These are phyloP conservation scores for Tylopilus subfusipes DNA, from an alignment of 768 basidiomycete genomes.

Conservation along the genomic window DNA sequence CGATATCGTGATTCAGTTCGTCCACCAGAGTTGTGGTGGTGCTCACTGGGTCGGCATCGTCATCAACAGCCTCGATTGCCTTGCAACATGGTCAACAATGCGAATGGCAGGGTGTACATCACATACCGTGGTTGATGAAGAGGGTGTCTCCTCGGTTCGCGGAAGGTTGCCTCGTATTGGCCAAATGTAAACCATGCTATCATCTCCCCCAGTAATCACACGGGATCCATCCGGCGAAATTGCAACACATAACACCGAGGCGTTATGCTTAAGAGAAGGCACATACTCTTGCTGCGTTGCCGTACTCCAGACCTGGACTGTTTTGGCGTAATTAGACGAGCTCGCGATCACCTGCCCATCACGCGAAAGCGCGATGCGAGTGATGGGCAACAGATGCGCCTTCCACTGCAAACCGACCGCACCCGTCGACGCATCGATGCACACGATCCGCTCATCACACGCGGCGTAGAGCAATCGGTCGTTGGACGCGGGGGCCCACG, in stretches of 20 bases:
- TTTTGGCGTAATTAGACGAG: constrained; percentile 9
- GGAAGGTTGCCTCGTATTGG: background rate
- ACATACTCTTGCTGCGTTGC: background rate
- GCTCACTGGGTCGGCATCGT: background rate
- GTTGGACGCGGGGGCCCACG: background rate
- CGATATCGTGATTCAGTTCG: background rate
- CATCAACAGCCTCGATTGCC: background rate
- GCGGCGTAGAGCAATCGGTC: background rate
- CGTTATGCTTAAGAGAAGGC: background rate
- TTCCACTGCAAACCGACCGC: background rate
- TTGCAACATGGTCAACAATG: background rate
- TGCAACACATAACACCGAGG: background rate
- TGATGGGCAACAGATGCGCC: constrained; percentile 7
- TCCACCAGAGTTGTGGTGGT: background rate
- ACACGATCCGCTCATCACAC: background rate
- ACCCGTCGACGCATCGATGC: constrained; percentile 2
- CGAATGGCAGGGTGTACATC: background rate
- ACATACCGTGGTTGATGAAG: background rate
- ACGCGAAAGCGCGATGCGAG: constrained; percentile 7
- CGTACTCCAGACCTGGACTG: constrained; percentile 14
- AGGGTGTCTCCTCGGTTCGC: background rate
- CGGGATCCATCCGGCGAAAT: constrained; percentile 1
- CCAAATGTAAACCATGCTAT: constrained; percentile 1
- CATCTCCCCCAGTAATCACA: constrained; percentile 1
- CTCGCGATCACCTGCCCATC: constrained; percentile 9